These are phyloP conservation scores for Microdochium bolleyi DNA, from an alignment of 2,329 filamentous ascomycete species.

Conservation along the genomic window DNA sequence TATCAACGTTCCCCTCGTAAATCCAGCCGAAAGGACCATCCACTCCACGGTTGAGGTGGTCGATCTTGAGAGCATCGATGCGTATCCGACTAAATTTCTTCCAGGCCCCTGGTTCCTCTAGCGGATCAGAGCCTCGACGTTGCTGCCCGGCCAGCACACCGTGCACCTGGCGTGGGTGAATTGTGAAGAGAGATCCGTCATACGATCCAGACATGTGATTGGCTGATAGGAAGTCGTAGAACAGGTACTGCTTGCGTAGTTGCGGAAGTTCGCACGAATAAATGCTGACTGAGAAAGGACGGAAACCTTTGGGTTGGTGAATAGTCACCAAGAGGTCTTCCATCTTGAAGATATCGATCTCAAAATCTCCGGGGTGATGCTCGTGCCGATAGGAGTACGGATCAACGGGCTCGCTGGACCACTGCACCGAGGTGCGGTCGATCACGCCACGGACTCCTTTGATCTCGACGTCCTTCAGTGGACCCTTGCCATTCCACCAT, in stretches of 20 bases:
- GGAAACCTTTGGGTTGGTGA: slow-evolving; percentile 81
- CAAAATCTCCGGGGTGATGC: slow-evolving; percentile 88
- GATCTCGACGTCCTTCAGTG: slow-evolving; percentile 86
- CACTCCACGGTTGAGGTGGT: slow-evolving; percentile 89
- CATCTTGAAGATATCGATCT: slow-evolving; percentile 94
- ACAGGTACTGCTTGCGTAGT: slow-evolving; percentile 90
- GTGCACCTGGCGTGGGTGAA: slow-evolving; percentile 88
- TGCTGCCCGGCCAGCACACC: slow-evolving; percentile 60
- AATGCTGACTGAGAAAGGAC: slow-evolving; percentile 93
- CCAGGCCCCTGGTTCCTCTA: slow-evolving; percentile 67
- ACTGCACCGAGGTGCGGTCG: slow-evolving; percentile 77
- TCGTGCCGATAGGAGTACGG: slow-evolving; percentile 82
- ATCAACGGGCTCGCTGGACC: slow-evolving; percentile 62
- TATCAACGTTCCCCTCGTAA: slow-evolving; percentile 92
- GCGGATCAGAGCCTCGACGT: slow-evolving; percentile 44
- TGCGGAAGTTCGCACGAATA: slow-evolving; percentile 92
- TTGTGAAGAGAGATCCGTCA: slow-evolving; percentile 93
- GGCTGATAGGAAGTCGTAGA: slow-evolving; percentile 93
- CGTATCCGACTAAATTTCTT: slow-evolving; percentile 92
- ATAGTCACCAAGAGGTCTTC: slow-evolving; percentile 88
- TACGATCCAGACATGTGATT: slow-evolving; percentile 95
- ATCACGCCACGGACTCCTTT: slow-evolving; percentile 89
- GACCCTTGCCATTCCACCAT: slow-evolving; percentile 96
- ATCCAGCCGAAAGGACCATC: slow-evolving; percentile 97
- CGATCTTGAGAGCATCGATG: slow-evolving; percentile 89